Conservation (phyloP, 345 rosid species). For the Ailanthus altissimus region DNA sequence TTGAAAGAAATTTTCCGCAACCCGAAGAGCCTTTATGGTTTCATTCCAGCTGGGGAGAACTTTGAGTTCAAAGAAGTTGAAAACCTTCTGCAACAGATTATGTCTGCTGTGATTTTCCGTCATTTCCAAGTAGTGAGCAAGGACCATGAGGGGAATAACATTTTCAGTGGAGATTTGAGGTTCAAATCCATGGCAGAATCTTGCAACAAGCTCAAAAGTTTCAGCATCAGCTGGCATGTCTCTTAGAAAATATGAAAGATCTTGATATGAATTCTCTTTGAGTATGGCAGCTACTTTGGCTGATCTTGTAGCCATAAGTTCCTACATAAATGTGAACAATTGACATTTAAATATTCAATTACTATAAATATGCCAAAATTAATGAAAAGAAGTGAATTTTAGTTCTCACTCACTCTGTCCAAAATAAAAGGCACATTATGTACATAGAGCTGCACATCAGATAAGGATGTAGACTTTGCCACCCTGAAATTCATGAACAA, state of each 20-base stretch:
- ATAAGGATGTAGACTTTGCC: slow-evolving; percentile 27
- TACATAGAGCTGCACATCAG: slow-evolving; percentile 40
- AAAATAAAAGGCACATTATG: slow-evolving; percentile 44
- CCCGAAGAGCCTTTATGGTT: slow-evolving; percentile 59
- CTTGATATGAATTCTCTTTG: slow-evolving; percentile 32
- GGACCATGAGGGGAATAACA: slow-evolving; percentile 57
- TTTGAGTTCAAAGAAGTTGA: slow-evolving; percentile 46
- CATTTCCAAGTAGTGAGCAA: slow-evolving; percentile 66
- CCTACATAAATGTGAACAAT: slow-evolving; percentile 37
- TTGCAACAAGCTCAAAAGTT: slow-evolving; percentile 59
- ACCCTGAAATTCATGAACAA: slow-evolving; percentile 25
- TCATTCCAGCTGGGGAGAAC: slow-evolving; percentile 80
- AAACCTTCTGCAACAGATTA: slow-evolving; percentile 56
- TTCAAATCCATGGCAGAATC: slow-evolving; percentile 68
- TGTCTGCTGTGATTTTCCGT: slow-evolving; percentile 54
- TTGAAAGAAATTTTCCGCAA: slow-evolving; percentile 33
- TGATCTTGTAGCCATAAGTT: slow-evolving; percentile 61
- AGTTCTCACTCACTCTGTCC: slow-evolving; percentile 40
- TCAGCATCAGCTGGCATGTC: slow-evolving; percentile 58
- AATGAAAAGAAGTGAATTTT: not conserved
- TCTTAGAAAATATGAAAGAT: slow-evolving; percentile 36
- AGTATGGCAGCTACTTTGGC: slow-evolving; percentile 57
- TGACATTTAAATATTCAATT: not conserved
- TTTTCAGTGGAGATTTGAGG: slow-evolving; percentile 51
- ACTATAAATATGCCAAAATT: not conserved